phyloP scores from a whole-genome alignment of 305 asterid genomes.

The Solanum chacoense region DNA sequence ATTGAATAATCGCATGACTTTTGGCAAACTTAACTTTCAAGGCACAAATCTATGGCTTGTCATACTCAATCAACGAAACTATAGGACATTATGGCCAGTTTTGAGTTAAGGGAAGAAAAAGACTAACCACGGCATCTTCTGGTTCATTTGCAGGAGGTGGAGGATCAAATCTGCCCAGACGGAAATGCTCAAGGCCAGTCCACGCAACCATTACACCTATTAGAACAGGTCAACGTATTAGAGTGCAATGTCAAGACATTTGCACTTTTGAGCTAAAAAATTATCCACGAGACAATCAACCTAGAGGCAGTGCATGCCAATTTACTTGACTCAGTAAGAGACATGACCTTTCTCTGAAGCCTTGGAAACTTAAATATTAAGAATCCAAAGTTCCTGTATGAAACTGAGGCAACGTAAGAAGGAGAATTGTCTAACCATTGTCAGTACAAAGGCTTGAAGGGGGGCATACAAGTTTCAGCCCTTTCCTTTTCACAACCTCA shows the following conservation, averaged over 20 bases:
- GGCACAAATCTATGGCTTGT: neutral
- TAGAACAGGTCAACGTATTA: neutral
- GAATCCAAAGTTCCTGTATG: neutral
- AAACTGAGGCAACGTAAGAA: neutral
- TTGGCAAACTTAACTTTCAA: neutral
- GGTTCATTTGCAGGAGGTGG: slow-evolving; percentile 91
- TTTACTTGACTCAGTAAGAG: neutral
- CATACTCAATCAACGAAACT: neutral
- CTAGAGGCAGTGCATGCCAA: neutral
- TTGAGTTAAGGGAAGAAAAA: neutral
- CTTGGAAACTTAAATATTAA: neutral
- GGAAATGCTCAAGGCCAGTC: slow-evolving; percentile 92
- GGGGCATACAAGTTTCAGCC: slow-evolving; percentile 80
- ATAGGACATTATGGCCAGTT: neutral
- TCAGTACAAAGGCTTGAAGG: slow-evolving; percentile 95
- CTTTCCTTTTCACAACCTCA: slow-evolving; percentile 43
- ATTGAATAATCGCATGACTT: neutral
- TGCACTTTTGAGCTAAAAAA: neutral
- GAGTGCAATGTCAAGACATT: neutral
- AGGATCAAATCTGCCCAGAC: slow-evolving; percentile 81
- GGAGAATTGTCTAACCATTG: slow-evolving; percentile 45
- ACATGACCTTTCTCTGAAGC: neutral
- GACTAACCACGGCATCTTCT: slow-evolving; percentile 68
- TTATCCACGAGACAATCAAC: neutral
- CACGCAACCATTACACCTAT: slow-evolving; percentile 95